Evolutionary conservation across 2,329 filamentous ascomycete genomes (phyloP).

Genomic region (Venturia aucupariae): DNA sequence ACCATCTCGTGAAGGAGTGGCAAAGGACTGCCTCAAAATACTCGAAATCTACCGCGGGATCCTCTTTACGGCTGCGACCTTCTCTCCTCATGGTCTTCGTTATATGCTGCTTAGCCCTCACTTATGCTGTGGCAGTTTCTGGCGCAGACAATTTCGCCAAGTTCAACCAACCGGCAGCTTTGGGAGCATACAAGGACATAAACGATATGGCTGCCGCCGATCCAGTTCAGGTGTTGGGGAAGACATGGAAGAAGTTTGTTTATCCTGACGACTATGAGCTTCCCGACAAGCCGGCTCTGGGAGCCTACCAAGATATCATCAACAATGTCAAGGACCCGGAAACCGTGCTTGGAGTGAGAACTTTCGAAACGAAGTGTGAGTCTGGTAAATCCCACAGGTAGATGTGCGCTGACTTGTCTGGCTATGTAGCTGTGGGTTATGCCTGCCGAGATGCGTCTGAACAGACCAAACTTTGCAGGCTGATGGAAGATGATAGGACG

Average conservation of each 20-base stretch:
- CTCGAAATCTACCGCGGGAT: too few species aligned
- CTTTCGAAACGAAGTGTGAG: not conserved
- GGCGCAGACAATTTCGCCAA: not conserved
- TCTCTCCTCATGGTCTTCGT: too few species aligned
- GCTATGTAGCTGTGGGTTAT: not conserved
- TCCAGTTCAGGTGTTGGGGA: not conserved
- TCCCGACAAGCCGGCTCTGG: not conserved
- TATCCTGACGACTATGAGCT: not conserved
- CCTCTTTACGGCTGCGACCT: too few species aligned
- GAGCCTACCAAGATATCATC: not conserved
- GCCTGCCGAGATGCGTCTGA: not conserved
- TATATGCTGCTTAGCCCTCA: not conserved
- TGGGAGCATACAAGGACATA: not conserved
- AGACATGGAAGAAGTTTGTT: not conserved
- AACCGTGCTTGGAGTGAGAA: not conserved
- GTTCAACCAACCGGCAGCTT: not conserved
- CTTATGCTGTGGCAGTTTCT: not conserved
- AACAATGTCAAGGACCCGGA: not conserved
- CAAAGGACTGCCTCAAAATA: too few species aligned
- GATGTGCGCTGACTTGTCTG: not conserved
- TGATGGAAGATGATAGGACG: not conserved
- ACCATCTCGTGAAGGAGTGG: not conserved
- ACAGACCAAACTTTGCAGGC: not conserved
- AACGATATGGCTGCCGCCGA: not conserved
- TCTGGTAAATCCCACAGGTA: not conserved